phyloP scores from a whole-genome alignment of 1,284 basidiomycete genomes.

The Rhodotorula sp. region DNA sequence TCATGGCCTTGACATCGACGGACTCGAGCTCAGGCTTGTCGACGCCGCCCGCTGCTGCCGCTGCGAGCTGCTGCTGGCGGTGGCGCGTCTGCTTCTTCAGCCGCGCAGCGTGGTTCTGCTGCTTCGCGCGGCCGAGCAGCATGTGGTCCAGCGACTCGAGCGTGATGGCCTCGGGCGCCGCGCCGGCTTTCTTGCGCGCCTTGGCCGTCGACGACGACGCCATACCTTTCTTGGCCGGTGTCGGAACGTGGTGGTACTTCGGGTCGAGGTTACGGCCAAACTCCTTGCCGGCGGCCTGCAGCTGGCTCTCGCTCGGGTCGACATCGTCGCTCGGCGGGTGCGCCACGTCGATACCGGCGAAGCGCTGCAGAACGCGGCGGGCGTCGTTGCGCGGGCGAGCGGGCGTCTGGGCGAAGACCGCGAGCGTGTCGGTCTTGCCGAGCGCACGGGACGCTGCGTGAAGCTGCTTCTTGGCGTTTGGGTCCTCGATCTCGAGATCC shows the following conservation, averaged over 20 bases:
- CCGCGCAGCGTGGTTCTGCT: background rate
- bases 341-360: constrained; percentile 8
- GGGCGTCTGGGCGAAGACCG: background rate
- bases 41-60: no score
- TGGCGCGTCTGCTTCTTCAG: constrained; percentile 12
- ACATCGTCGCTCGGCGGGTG: constrained; percentile 14
- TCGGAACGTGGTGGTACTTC: background rate
- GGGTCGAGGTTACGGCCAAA: constrained; percentile 29
- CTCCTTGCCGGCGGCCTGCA: constrained; percentile 11
- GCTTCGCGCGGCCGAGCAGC: background rate
- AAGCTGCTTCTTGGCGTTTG: background rate
- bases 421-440: background rate
- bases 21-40: constrained; percentile 4
- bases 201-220: background rate
- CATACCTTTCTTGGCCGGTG: background rate
- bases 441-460: no score
- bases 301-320: constrained; percentile 32
- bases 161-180: background rate
- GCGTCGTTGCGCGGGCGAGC: background rate
- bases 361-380: constrained; percentile 1
- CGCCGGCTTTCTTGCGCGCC: background rate
- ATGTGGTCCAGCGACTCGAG: background rate
- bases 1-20: constrained; percentile 25
- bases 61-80: constrained; percentile 1
- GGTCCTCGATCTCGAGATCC: constrained; percentile 31